These are phyloP conservation scores for Leccinum ochraceum DNA, from an alignment of 768 basidiomycete species.

Conservation along the genomic window DNA sequence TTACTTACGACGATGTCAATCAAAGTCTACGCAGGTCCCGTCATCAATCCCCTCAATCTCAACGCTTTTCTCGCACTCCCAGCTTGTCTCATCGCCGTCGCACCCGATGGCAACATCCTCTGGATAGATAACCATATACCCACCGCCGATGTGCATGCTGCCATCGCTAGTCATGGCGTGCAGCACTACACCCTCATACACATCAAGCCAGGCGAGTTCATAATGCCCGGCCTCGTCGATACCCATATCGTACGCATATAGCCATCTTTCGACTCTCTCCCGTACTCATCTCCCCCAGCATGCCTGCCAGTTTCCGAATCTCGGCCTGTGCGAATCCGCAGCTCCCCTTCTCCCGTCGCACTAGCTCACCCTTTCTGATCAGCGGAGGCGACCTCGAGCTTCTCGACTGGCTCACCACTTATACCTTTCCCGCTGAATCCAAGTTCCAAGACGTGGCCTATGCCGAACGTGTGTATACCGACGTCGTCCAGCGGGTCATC, in stretches of 20 bases:
- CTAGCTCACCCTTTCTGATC: slow-evolving; percentile 13
- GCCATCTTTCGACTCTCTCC: not conserved
- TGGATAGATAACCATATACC: slow-evolving; percentile 70
- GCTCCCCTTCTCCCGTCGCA: not conserved
- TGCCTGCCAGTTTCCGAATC: slow-evolving; percentile 44
- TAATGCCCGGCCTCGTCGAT: slow-evolving; percentile 89
- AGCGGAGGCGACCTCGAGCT: slow-evolving; percentile 87
- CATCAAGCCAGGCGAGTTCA: slow-evolving; percentile 59
- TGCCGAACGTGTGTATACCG: slow-evolving; percentile 66
- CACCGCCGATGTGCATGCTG: slow-evolving; percentile 46
- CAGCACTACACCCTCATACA: slow-evolving; percentile 32
- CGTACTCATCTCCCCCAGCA: slow-evolving; percentile 25
- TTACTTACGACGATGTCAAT: slow-evolving; percentile 10
- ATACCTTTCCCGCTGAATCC: slow-evolving; percentile 88
- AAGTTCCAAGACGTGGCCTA: slow-evolving; percentile 70
- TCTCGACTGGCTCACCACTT: slow-evolving; percentile 80
- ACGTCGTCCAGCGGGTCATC: slow-evolving; percentile 71
- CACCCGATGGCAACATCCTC: slow-evolving; percentile 54
- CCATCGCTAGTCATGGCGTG: slow-evolving; percentile 53
- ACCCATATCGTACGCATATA: slow-evolving; percentile 75
- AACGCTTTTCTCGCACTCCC: slow-evolving; percentile 48
- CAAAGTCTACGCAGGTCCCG: slow-evolving; percentile 55
- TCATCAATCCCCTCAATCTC: slow-evolving; percentile 53
- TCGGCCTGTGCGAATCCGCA: slow-evolving; percentile 34
- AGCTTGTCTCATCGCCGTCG: slow-evolving; percentile 56